These are phyloP conservation scores for Alternaria rosae DNA, from an alignment of 2,329 filamentous ascomycete species.

Conservation along the genomic window DNA sequence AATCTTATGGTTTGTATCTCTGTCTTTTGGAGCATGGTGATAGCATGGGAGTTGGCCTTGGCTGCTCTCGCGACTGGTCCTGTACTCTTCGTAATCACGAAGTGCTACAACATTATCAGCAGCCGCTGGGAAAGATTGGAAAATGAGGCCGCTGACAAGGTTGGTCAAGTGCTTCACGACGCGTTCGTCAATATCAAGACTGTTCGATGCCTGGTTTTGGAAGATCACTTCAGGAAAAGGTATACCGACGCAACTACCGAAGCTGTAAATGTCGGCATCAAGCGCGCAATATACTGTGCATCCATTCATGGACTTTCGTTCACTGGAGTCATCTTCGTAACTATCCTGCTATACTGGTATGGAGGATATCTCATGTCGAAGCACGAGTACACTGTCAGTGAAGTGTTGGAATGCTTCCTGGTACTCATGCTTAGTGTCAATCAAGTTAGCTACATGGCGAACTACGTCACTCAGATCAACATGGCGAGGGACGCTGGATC, in stretches of 20 bases:
- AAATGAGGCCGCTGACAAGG: conserved; percentile 67
- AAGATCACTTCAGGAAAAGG: conserved; percentile 72
- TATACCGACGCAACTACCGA: conserved; percentile 61
- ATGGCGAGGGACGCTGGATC: conserved; percentile 75
- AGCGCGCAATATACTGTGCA: conserved; percentile 72
- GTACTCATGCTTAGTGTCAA: conserved; percentile 84
- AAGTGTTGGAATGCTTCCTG: conserved; percentile 77
- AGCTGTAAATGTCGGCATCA: conserved; percentile 68
- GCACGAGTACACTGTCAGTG: conserved; percentile 59
- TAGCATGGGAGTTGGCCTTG: conserved; percentile 82
- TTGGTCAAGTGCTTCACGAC: conserved; percentile 73
- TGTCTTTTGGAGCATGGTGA: conserved; percentile 74
- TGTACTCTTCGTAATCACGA: conserved; percentile 70
- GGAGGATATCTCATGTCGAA: conserved; percentile 69
- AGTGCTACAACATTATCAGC: conserved; percentile 70
- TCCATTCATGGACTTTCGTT: conserved; percentile 81
- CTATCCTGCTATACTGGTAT: conserved; percentile 85
- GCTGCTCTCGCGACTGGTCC: conserved; percentile 75
- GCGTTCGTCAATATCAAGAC: conserved; percentile 81
- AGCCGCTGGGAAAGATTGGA: conserved; percentile 75
- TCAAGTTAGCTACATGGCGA: conserved; percentile 72
- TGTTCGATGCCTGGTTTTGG: conserved; percentile 77
- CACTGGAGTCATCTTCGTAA: conserved; percentile 73
- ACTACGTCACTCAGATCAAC: conserved; percentile 81
- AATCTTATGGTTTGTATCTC: conserved; percentile 72